phyloP scores from a whole-genome alignment of 2,329 filamentous ascomycete genomes.

The Aspergillus arachidicola region DNA sequence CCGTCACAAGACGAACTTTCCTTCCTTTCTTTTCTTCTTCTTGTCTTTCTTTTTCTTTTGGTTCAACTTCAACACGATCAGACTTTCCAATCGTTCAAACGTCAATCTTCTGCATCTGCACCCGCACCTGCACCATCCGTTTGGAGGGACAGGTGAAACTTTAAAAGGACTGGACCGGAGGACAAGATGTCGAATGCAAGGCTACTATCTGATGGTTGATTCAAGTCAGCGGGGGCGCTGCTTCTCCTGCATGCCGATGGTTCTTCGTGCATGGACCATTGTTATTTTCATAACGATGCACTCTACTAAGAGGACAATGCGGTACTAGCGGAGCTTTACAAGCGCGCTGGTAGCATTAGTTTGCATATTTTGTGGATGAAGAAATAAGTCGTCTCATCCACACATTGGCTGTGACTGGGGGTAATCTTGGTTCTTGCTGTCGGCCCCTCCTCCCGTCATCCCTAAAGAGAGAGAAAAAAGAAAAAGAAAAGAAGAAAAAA shows the following conservation, averaged over 20 bases:
- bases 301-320: neutral
- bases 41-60: neutral
- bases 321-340: constrained; percentile 13
- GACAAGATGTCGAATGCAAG: constrained; percentile 18
- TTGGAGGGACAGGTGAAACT: neutral
- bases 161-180: constrained; percentile 5
- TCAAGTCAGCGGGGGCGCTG: constrained; percentile 27
- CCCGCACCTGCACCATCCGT: neutral
- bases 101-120: neutral
- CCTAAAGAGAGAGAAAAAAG: neutral
- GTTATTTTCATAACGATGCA: neutral
- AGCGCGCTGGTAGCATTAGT: constrained; percentile 20
- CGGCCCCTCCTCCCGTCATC: neutral
- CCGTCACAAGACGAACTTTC: no score
- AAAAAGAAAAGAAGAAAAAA: neutral
- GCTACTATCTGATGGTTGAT: constrained; percentile 28
- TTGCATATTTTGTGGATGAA: constrained; percentile 14
- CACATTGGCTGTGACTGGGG: neutral
- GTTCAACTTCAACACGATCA: neutral
- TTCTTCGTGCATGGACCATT: constrained; percentile 26
- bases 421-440: neutral
- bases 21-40: neutral
- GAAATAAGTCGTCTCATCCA: neutral
- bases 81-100: neutral
- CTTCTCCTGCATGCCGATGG: constrained; percentile 26